These are phyloP conservation scores for Aciculosporium take DNA, from an alignment of 2,329 filamentous ascomycete genomes.

Conservation along the genomic window DNA sequence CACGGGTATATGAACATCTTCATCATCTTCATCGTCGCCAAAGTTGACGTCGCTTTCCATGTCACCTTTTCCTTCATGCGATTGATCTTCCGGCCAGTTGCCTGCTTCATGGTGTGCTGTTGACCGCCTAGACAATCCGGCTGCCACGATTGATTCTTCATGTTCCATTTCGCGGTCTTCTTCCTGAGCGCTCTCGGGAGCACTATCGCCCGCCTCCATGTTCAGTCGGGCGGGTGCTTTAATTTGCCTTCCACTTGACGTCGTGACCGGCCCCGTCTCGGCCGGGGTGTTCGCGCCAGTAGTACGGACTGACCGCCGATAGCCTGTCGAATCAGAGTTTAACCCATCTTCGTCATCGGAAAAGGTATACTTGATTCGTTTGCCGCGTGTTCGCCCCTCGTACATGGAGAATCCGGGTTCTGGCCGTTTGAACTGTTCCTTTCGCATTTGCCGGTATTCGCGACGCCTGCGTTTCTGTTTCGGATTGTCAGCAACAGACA, in stretches of 20 bases:
- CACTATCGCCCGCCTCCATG: constrained; percentile 40
- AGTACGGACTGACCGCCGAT: constrained; percentile 58
- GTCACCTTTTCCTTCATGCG: constrained; percentile 37
- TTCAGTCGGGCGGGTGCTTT: constrained; percentile 53
- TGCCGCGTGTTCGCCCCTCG: constrained; percentile 88
- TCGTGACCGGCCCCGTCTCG: constrained; percentile 51
- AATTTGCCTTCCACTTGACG: constrained; percentile 78
- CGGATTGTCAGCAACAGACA: constrained; percentile 8
- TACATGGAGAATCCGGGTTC: constrained; percentile 87
- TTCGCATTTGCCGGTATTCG: constrained; percentile 76
- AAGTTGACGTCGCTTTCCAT: constrained; percentile 61
- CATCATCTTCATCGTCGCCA: constrained; percentile 60
- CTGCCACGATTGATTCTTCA: constrained; percentile 26
- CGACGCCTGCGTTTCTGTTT: constrained; percentile 75
- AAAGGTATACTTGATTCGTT: constrained; percentile 92
- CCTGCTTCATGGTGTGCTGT: constrained; percentile 36
- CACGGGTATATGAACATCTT: constrained; percentile 46
- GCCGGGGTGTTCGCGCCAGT: constrained; percentile 60
- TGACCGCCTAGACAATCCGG: constrained; percentile 35
- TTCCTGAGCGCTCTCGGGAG: constrained; percentile 30
- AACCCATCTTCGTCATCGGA: constrained; percentile 74
- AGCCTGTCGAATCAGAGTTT: constrained; percentile 44
- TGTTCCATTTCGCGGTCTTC: constrained; percentile 27
- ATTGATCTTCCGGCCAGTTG: constrained; percentile 26
- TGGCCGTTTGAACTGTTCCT: constrained; percentile 74